Percentiles rank a stretch among this genome's conserved stretches.
Evolutionary conservation across 2,329 filamentous ascomycete species (phyloP).

Genomic region (Podosphaera fusca): DNA sequence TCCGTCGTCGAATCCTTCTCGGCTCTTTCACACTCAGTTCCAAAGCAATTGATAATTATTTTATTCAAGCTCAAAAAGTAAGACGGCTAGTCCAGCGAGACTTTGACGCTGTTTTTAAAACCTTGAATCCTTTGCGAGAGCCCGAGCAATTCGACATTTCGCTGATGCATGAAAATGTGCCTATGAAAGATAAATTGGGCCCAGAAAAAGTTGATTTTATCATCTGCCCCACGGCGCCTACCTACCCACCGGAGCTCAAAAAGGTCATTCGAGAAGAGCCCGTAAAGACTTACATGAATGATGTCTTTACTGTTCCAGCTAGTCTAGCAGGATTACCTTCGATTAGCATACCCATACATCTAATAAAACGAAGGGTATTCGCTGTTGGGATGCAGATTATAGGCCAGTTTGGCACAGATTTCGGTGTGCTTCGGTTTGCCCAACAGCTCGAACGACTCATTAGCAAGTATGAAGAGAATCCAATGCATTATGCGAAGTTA

Average conservation of each 20-base stretch:
- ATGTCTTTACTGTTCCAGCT: slow-evolving; percentile 87
- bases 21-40: slow-evolving; percentile 81
- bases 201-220: slow-evolving; percentile 59
- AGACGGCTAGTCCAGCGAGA: slow-evolving; percentile 65
- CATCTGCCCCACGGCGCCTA: slow-evolving; percentile 69
- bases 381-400: slow-evolving; percentile 2
- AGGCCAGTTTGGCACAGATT: slow-evolving; percentile 1
- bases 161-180: slow-evolving; percentile 30
- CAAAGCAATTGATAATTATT: slow-evolving; percentile 85
- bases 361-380: slow-evolving; percentile 17
- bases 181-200: slow-evolving; percentile 30
- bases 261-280: slow-evolving; percentile 30
- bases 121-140: slow-evolving; percentile 42
- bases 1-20: slow-evolving; percentile 65
- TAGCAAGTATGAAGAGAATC: background rate
- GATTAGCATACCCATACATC: slow-evolving; percentile 44
- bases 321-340: slow-evolving; percentile 80
- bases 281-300: slow-evolving; percentile 70
- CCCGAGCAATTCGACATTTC: slow-evolving; percentile 31
- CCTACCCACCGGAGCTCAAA: slow-evolving; percentile 40
- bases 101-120: slow-evolving; percentile 57
- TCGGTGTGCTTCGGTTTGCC: background rate
- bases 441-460: background rate
- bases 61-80: slow-evolving; percentile 77
- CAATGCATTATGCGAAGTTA: too few species aligned